Conservation (phyloP, 73 alveolate species). For the Tetrahymena thermophila region DNA sequence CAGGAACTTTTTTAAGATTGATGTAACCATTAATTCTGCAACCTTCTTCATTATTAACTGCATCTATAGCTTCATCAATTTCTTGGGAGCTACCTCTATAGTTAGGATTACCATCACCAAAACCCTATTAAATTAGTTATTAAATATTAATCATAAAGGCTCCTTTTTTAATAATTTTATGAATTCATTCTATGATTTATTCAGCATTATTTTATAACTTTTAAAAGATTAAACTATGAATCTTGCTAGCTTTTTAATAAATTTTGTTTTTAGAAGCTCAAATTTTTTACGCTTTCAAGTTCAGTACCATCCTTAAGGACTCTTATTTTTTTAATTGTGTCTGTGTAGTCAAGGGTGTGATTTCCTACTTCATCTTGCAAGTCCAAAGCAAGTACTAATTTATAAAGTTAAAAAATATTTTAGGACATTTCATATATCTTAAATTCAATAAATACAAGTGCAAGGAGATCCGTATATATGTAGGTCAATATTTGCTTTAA, state of each 20-base stretch:
- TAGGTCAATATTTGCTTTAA: not conserved
- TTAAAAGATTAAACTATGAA: not conserved
- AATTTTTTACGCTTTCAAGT: not conserved
- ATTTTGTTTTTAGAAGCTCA: not conserved
- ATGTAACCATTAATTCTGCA: conserved; percentile 17
- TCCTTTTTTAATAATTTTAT: no score
- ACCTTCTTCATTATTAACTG: conserved; percentile 21
- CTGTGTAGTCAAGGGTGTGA: not conserved
- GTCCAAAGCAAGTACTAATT: not conserved
- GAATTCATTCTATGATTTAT: no score
- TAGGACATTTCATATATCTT: not conserved
- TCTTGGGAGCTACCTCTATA: conserved; percentile 27
- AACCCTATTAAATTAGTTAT: not conserved
- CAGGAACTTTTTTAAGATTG: conserved; percentile 33
- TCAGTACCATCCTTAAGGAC: not conserved
- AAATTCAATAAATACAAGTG: not conserved
- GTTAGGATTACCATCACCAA: not conserved
- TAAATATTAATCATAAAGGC: not conserved
- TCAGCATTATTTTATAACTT: no score
- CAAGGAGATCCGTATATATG: not conserved
- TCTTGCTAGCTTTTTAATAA: not conserved
- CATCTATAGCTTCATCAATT: conserved; percentile 8
- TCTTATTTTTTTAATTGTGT: not conserved
- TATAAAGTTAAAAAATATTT: not conserved
- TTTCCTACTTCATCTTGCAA: not conserved